Evolutionary conservation across 805 yeast species (phyloP).

Genomic region (Kodamaea restingae): DNA sequence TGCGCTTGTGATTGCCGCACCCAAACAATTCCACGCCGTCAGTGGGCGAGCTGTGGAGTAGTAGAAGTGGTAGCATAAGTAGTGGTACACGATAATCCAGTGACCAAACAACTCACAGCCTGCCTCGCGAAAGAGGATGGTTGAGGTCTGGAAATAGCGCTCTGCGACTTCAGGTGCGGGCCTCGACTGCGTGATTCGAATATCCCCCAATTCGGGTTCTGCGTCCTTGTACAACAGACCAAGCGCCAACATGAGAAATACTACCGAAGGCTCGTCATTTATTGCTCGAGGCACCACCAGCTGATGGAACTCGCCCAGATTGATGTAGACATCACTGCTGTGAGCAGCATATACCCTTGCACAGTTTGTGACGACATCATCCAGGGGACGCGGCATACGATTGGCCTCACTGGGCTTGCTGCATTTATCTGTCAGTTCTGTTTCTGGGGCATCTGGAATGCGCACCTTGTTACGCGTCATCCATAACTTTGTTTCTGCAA

Average conservation of each 20-base stretch:
- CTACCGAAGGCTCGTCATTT: background rate
- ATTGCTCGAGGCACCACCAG: constrained; percentile 2
- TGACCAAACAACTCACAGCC: constrained; percentile 5
- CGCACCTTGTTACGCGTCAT: constrained; percentile 4
- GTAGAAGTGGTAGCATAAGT: constrained; percentile 6
- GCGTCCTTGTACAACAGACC: background rate
- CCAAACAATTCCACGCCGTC: constrained; percentile 9
- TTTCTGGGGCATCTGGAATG: background rate
- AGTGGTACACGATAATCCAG: constrained; percentile 7
- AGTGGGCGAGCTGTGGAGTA: constrained; percentile 1
- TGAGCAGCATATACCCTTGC: background rate
- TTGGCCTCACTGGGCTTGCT: background rate
- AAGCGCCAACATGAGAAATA: background rate
- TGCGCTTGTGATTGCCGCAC: constrained; percentile 8
- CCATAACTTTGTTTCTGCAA: constrained; percentile 3
- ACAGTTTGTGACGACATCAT: background rate
- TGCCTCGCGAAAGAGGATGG: constrained; percentile 2
- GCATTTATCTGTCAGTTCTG: background rate
- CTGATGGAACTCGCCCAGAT: background rate
- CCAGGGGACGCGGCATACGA: constrained; percentile 5
- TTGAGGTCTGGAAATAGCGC: constrained; percentile 6
- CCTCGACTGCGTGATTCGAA: background rate
- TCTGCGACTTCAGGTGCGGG: background rate
- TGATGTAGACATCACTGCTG: background rate
- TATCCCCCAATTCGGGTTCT: background rate